Conservation (phyloP, 2,329 filamentous ascomycete genomes). For the Colletotrichum caudatum region DNA sequence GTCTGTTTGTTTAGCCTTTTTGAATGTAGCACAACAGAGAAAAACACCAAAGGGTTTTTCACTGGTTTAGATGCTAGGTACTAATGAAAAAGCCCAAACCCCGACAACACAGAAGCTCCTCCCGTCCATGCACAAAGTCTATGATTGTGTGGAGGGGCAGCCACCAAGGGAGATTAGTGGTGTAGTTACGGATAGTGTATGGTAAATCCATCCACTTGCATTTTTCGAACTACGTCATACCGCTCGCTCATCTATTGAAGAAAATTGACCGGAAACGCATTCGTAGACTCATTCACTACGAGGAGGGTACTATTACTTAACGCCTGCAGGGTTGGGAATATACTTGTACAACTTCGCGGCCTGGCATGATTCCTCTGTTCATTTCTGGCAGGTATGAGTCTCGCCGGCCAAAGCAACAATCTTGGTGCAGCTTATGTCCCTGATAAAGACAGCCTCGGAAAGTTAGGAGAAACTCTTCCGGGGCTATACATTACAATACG, state of each 20-base stretch:
- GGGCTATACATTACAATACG: not conserved
- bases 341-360: not conserved
- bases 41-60: no score
- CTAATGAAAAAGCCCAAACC: not conserved
- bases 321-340: conserved; percentile 9
- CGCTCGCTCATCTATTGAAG: conserved; percentile 7
- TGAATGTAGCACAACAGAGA: not conserved
- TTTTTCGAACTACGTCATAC: conserved; percentile 10
- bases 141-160: not conserved
- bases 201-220: not conserved
- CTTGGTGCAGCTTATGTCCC: not conserved
- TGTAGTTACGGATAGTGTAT: no score
- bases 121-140: no score
- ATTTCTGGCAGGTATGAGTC: not conserved
- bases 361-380: not conserved
- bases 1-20: no score
- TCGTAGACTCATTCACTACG: conserved; percentile 20
- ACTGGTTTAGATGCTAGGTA: no score
- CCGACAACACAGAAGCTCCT: no score
- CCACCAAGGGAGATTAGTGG: not conserved
- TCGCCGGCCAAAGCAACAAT: not conserved
- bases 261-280: not conserved
- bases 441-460: not conserved
- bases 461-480: conserved; percentile 29
- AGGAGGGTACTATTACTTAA: not conserved